Evolutionary conservation across 83 land plant species (phyloP).

Genomic region (Larix sibirica): DNA sequence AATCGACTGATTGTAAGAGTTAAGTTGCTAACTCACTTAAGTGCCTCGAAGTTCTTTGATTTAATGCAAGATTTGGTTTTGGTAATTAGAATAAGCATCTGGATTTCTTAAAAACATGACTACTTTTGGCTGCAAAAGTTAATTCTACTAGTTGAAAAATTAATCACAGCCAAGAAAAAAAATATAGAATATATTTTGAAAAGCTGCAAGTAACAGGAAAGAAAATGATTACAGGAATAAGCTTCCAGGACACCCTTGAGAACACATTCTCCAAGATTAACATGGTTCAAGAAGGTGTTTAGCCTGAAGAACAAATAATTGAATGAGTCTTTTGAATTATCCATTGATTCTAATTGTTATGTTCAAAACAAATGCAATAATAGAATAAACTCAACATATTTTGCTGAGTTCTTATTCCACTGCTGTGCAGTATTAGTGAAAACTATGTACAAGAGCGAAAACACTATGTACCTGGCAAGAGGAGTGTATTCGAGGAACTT

Average conservation of each 20-base stretch:
- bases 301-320: slow-evolving; percentile 43
- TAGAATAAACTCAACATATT: not conserved
- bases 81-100: too few relatives aligned
- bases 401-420: not conserved
- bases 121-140: too few relatives aligned
- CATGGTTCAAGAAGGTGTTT: slow-evolving; percentile 54
- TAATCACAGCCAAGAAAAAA: not conserved
- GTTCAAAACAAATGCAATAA: not conserved
- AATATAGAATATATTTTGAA: not conserved
- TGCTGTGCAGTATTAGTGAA: slow-evolving; percentile 45
- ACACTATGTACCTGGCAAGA: slow-evolving; percentile 61
- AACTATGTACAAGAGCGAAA: slow-evolving; percentile 80
- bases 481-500: slow-evolving; percentile 89
- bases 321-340: not conserved
- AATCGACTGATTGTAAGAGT: too few relatives aligned
- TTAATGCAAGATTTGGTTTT: too few relatives aligned
- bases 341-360: not conserved
- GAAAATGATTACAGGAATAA: slow-evolving; percentile 66
- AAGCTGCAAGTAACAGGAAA: not conserved
- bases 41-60: too few relatives aligned
- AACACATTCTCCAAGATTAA: slow-evolving; percentile 81
- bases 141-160: not conserved
- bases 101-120: too few relatives aligned
- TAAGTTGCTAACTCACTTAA: too few relatives aligned
- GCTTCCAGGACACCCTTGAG: slow-evolving; percentile 82